Percentiles rank a stretch among this genome's conserved stretches.
Conservation (phyloP, 441 rosid genomes). For the Pelargonium myrrhifolium region DNA sequence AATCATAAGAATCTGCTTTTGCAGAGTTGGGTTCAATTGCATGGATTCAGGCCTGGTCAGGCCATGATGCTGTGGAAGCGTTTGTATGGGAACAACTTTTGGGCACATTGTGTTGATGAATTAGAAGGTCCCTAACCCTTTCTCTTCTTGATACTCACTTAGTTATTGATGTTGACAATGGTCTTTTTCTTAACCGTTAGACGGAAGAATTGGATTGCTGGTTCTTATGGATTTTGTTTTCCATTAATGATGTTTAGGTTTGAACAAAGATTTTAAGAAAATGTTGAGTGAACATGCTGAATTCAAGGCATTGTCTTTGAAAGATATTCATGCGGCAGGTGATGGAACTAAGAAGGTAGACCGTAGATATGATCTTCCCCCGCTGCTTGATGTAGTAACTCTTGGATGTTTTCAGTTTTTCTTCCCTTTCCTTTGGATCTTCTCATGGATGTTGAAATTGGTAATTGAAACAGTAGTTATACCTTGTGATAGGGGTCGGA, state of each 20-base stretch:
- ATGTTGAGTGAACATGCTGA: conserved; percentile 56
- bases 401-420: too few relatives aligned
- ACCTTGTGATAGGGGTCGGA: conserved; percentile 78
- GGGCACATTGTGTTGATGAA: conserved; percentile 58
- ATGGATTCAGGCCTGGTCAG: conserved; percentile 79
- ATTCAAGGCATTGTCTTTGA: conserved; percentile 56
- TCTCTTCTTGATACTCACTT: neutral
- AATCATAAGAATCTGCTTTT: neutral
- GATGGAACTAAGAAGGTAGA: conserved; percentile 96
- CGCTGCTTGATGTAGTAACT: too few relatives aligned
- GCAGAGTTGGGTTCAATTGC: conserved; percentile 79
- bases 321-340: conserved; percentile 54
- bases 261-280: conserved; percentile 78
- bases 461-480: conserved; percentile 74
- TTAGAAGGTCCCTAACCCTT: conserved; percentile 37
- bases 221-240: neutral
- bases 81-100: conserved; percentile 53
- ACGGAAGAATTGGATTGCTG: neutral
- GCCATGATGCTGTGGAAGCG: conserved; percentile 95
- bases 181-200: neutral
- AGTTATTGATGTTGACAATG: neutral
- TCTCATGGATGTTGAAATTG: conserved; percentile 57
- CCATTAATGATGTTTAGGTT: conserved; percentile 31
- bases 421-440: conserved; percentile 24
- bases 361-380: too few relatives aligned